A percentile compares a stretch with the other conserved stretches of the same genome.
Conservation (phyloP, 345 rosid genomes). For the Gynandropsis gynandra region DNA sequence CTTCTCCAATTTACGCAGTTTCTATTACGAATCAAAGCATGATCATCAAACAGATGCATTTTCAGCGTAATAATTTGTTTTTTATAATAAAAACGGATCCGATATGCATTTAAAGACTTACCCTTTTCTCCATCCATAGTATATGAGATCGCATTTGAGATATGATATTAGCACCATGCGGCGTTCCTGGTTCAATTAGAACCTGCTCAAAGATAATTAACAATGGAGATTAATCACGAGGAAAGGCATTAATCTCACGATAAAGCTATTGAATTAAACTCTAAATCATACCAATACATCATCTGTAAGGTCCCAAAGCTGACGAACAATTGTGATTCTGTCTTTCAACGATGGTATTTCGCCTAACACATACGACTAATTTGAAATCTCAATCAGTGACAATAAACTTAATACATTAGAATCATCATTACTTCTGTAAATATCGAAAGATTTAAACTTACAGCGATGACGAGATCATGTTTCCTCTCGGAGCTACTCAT, state of each 20-base stretch:
- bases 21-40: slow-evolving; percentile 37
- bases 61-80: background rate
- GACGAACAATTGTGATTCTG: slow-evolving; percentile 75
- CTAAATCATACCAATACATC: slow-evolving; percentile 71
- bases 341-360: slow-evolving; percentile 92
- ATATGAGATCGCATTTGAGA: slow-evolving; percentile 93
- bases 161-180: slow-evolving; percentile 83
- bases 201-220: slow-evolving; percentile 44
- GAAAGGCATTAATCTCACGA: too few species aligned
- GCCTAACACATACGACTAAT: slow-evolving; percentile 97
- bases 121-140: slow-evolving; percentile 97
- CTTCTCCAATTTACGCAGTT: slow-evolving; percentile 45
- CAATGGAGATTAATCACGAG: background rate
- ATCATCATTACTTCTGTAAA: too few species aligned
- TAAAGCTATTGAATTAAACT: background rate
- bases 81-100: background rate
- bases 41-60: background rate
- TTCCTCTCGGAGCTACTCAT: slow-evolving; percentile 53
- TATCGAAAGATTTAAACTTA: too few species aligned
- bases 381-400: slow-evolving; percentile 10
- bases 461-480: slow-evolving; percentile 97
- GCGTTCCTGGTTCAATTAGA: slow-evolving; percentile 89
- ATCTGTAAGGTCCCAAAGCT: slow-evolving; percentile 90
- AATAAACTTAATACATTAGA: slow-evolving; percentile 15
- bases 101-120: slow-evolving; percentile 20